These are phyloP conservation scores for Gnomoniopsis sp. DNA, from an alignment of 2,329 filamentous ascomycete genomes.

Conservation along the genomic window DNA sequence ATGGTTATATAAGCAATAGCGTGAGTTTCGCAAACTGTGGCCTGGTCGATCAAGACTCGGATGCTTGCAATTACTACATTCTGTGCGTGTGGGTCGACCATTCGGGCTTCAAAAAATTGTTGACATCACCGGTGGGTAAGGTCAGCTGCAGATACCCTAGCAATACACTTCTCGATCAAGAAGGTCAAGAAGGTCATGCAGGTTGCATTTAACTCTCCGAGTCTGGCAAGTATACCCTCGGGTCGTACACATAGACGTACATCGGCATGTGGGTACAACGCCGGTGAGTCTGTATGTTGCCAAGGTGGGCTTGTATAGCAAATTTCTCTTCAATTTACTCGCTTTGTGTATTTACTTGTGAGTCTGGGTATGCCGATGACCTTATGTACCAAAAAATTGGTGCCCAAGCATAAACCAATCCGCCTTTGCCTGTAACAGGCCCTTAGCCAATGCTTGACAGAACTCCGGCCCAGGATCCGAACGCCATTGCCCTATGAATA, in stretches of 20 bases:
- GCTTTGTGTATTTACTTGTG: too few species aligned
- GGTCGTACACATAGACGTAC: neutral
- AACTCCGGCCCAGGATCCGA: neutral
- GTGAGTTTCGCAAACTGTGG: neutral
- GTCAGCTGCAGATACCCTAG: neutral
- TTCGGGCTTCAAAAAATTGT: neutral
- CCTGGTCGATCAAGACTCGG: neutral
- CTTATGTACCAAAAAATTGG: too few species aligned
- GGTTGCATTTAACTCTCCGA: neutral
- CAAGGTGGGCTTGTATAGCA: neutral
- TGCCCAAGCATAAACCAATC: too few species aligned
- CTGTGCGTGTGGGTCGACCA: neutral
- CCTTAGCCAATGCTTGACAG: neutral
- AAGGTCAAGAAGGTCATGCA: neutral
- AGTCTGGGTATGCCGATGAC: too few species aligned
- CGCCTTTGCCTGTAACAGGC: too few species aligned
- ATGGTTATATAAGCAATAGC: neutral
- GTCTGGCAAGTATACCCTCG: neutral
- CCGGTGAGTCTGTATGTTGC: too few species aligned
- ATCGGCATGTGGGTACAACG: neutral
- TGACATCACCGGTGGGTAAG: neutral
- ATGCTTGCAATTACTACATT: neutral
- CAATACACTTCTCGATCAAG: neutral
- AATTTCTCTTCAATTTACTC: neutral
- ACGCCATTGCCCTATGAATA: neutral